Conservation (phyloP, 2,329 filamentous ascomycete species). For the Apiospora rasikravindrae region DNA sequence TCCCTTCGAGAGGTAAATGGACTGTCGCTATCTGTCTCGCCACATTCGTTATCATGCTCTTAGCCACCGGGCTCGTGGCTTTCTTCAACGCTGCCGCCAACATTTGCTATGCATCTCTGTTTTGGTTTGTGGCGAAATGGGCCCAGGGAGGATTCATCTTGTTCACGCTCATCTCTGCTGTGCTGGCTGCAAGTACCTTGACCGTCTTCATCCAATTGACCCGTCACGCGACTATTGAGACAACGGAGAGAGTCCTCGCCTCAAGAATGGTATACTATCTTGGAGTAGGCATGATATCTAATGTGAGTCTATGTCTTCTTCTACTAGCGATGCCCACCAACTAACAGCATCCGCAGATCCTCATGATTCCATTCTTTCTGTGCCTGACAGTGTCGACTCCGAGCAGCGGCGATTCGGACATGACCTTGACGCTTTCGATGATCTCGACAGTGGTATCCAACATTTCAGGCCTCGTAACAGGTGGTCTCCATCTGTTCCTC, state of each 20-base stretch:
- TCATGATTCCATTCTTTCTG: constrained; percentile 69
- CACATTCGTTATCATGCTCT: constrained; percentile 53
- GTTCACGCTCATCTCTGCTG: constrained; percentile 54
- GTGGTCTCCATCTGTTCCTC: constrained; percentile 70
- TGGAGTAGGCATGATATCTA: constrained; percentile 59
- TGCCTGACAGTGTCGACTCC: constrained; percentile 56
- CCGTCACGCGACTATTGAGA: constrained; percentile 58
- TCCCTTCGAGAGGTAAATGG: constrained; percentile 64
- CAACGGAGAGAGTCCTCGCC: constrained; percentile 65
- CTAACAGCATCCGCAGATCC: constrained; percentile 49
- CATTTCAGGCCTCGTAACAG: constrained; percentile 68
- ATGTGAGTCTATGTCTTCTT: constrained; percentile 50
- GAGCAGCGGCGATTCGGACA: constrained; percentile 41
- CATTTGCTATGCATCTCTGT: constrained; percentile 69
- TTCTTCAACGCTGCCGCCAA: constrained; percentile 59
- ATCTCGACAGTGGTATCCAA: constrained; percentile 70
- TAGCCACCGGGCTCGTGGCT: constrained; percentile 65
- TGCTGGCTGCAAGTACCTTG: constrained; percentile 56
- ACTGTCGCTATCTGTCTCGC: constrained; percentile 62
- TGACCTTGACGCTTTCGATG: constrained; percentile 59
- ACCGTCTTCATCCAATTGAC: constrained; percentile 63
- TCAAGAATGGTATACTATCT: constrained; percentile 75
- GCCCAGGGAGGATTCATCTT: constrained; percentile 62
- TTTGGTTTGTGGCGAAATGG: constrained; percentile 70
- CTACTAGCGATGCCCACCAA: not conserved